These are phyloP conservation scores for Stevia rebaudiana DNA, from an alignment of 140 eudicot genomes.

Conservation along the genomic window DNA sequence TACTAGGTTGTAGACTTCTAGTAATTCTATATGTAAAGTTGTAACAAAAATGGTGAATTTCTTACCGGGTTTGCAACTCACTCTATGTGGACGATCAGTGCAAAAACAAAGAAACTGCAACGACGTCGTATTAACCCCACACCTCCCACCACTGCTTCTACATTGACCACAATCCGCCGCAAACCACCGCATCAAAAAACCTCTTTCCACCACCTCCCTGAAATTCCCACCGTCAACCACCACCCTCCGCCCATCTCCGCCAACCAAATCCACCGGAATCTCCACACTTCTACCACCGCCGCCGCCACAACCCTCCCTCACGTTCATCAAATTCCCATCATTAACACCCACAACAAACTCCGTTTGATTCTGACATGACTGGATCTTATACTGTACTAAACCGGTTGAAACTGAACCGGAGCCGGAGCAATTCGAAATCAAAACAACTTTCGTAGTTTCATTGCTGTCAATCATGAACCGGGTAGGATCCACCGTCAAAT, in stretches of 20 bases:
- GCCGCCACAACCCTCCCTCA: background rate
- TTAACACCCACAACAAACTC: conserved; percentile 21
- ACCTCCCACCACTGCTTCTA: conserved; percentile 39
- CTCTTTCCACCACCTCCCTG: conserved; percentile 25
- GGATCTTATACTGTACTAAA: background rate
- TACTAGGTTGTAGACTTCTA: too few species aligned
- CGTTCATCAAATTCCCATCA: conserved; percentile 16
- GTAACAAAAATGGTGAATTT: too few species aligned
- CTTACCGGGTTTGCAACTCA: conserved; percentile 35
- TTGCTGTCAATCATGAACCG: background rate
- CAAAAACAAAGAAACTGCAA: conserved; percentile 42
- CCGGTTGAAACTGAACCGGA: background rate
- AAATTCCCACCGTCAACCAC: conserved; percentile 16
- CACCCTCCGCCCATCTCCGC: background rate
- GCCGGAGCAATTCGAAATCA: conserved; percentile 12
- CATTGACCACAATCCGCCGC: conserved; percentile 40
- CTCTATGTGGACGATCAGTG: conserved; percentile 37
- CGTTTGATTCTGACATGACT: background rate
- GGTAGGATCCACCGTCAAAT: background rate
- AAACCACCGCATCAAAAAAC: conserved; percentile 46
- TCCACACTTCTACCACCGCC: background rate
- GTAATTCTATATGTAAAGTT: too few species aligned
- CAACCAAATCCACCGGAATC: conserved; percentile 36
- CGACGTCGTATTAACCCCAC: conserved; percentile 33
- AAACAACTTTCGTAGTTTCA: background rate